These are phyloP conservation scores for Juncus effusus DNA, from an alignment of 176 grass and related monocot genomes.

Conservation along the genomic window DNA sequence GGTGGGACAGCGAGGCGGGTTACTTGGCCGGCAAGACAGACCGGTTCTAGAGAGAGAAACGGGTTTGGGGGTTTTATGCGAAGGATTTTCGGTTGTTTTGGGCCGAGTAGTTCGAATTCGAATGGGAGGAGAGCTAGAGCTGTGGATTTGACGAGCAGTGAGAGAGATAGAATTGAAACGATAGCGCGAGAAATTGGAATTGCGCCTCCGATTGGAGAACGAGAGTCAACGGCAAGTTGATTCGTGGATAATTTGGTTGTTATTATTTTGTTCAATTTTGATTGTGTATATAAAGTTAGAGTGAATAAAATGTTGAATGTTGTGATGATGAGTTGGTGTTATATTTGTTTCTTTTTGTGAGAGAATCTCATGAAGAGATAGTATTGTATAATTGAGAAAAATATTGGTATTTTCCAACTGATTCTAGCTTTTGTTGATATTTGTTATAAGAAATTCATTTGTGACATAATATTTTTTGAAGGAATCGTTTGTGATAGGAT, in stretches of 20 bases:
- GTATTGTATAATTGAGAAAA: too few relatives aligned
- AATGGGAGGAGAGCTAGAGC: background rate
- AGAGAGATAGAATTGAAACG: slow-evolving; percentile 28
- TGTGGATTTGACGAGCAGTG: background rate
- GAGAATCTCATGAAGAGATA: slow-evolving; percentile 21
- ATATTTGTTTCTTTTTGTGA: slow-evolving; percentile 13
- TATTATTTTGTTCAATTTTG: slow-evolving; percentile 26
- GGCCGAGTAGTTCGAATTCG: slow-evolving; percentile 19
- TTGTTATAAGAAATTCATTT: slow-evolving; percentile 17
- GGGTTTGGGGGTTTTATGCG: slow-evolving; percentile 30
- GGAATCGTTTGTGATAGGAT: too few relatives aligned
- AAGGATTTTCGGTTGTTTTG: slow-evolving; percentile 47
- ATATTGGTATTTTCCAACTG: too few relatives aligned
- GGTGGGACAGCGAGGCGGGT: slow-evolving; percentile 40
- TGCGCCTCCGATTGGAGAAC: slow-evolving; percentile 53
- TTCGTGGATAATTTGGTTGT: background rate
- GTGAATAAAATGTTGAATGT: background rate
- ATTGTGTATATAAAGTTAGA: slow-evolving; percentile 18
- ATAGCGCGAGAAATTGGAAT: slow-evolving; percentile 49
- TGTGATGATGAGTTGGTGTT: slow-evolving; percentile 6
- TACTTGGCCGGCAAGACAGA: slow-evolving; percentile 34
- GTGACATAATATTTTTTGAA: slow-evolving; percentile 13
- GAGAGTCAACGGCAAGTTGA: slow-evolving; percentile 40
- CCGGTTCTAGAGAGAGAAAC: slow-evolving; percentile 26
- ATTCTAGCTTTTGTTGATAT: background rate